Evolutionary conservation across 805 yeast species (phyloP), one percentile per base, ranked within the genome.

Genomic region (Wickerhamomyces mucosus): DNA sequence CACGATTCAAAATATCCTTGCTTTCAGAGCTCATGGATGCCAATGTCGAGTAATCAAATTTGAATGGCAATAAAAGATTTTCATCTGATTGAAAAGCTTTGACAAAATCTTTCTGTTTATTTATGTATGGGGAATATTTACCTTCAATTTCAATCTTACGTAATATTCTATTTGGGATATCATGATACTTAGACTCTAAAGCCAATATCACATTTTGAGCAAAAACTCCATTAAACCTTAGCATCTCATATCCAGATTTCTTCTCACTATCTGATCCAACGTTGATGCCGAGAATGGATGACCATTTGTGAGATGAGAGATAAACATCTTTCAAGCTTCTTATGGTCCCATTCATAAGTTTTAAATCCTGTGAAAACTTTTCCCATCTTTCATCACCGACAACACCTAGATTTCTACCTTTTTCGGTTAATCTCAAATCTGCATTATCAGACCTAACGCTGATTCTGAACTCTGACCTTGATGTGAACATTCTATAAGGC

Each of bases 401-500:
- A 4, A 78, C 77, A 0, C 96, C 96, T 0, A 67, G 51, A 3
- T 61, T 46, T 29, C 67, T 56, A 1, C 94, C 98, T 34, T 59
- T 53, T 32, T 65, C 73, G 0, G 97, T 88, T 35, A 92, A 59
- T 39, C 99, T 61, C 34, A 71, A 55, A 49, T 94, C 96, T 0
- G 99, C 97, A 60, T 92, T 92, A 53, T 92, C 98, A 0, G 95
- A 78, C 37, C 99, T 65, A 5, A 86, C 84, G 21, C 86, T 78
- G 23, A 92, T 74, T 50, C 98, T 66, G 53, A 85, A 92, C 53
- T 92, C 99, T 0, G 95, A 82, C 31, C 99, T 69, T 6, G 96
- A 85, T 0, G 98, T 92, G 51, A 92, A 92, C 98, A 92, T 92
- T 41, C 99, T 64, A 53, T 92, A 92, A 1, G 99, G 99, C 54